A percentile compares a stretch with the other conserved stretches of the same genome.
These are phyloP conservation scores for Nepenthes gracilis DNA, from an alignment of 148 eudicot genomes.

Conservation along the genomic window DNA sequence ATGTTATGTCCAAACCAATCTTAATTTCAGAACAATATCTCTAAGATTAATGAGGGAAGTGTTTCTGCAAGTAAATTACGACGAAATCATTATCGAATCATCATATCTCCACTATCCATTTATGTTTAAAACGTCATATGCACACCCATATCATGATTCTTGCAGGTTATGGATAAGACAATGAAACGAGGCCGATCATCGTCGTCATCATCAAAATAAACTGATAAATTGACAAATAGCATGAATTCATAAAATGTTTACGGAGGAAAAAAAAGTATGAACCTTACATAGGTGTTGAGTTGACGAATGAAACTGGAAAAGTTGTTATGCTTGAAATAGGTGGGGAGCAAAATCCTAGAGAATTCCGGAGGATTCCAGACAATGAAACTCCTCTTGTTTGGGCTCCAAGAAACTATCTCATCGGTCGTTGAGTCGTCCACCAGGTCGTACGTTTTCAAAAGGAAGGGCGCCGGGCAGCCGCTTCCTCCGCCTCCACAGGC, in stretches of 20 bases:
- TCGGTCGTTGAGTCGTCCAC: not conserved
- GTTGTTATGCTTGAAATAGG: not conserved
- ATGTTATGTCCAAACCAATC: too few relatives aligned
- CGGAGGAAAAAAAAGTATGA: not conserved
- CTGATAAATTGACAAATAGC: not conserved
- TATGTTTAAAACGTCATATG: too few relatives aligned
- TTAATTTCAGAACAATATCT: too few relatives aligned
- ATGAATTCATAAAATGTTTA: not conserved
- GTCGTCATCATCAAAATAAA: not conserved
- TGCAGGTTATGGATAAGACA: too few relatives aligned
- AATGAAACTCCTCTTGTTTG: not conserved
- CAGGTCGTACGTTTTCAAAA: not conserved
- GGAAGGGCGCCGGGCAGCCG: conserved; percentile 4
- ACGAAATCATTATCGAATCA: too few relatives aligned
- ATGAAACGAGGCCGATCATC: not conserved
- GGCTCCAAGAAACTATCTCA: not conserved
- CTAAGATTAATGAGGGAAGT: too few relatives aligned
- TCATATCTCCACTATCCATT: too few relatives aligned
- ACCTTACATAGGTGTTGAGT: not conserved
- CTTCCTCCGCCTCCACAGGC: not conserved
- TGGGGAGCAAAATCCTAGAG: not conserved
- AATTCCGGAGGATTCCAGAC: not conserved
- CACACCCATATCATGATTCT: too few relatives aligned
- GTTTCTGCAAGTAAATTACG: too few relatives aligned
- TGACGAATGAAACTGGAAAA: not conserved